Base-by-base conservation (phyloP, 2,329 filamentous ascomycete species). In the Fusarium burgessii region DNA sequence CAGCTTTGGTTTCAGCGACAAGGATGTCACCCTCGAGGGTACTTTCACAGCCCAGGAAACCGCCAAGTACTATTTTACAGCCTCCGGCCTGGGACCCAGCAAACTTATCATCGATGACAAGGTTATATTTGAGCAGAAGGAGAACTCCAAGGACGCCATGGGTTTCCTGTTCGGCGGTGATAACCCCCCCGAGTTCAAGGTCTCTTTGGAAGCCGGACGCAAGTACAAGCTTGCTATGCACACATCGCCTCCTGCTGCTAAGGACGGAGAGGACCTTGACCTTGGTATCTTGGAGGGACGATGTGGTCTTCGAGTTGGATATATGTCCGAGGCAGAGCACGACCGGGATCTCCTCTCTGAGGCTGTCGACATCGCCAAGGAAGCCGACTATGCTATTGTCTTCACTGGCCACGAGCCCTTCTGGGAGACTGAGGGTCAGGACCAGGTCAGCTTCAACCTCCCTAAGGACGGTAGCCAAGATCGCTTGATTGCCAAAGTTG, bases 391-490 rank as follows among this genome's bases (percentile, higher is more conserved):
- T 64, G 90, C 91, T 18, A 61, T 77, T 15, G 57, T 77, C 45
- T 77, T 90, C 68, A 87, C 89, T 18, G 90, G 91, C 3, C 83
- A 92, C 32, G 91, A 91, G 72, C 84, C 78, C 7, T 76, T 78
- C 62, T 80, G 78, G 79, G 80, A 81, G 72, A 80, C 79, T 0
- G 80, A 93, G 90, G 82, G 84, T 50, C 90, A 91, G 69, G 91
- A 93, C 76, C 88, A 92, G 60, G 91, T 91, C 77, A 92, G 92
- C 77, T 84, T 93, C 49, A 91, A 91, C 20, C 81, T 93, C 1
- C 93, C 91, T 86, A 84, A 77, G 20, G 71, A 78, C 8, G 79
- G 89, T 61, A 86, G 87, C 62, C 90, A 89, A 52, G 90, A 93
- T 60, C 82, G 83, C 8, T 80, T 93, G 35, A 87, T 92, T 71